These are phyloP conservation scores for Pseudodiploospora longispora DNA, from an alignment of 2,329 filamentous ascomycete species.

Conservation along the genomic window DNA sequence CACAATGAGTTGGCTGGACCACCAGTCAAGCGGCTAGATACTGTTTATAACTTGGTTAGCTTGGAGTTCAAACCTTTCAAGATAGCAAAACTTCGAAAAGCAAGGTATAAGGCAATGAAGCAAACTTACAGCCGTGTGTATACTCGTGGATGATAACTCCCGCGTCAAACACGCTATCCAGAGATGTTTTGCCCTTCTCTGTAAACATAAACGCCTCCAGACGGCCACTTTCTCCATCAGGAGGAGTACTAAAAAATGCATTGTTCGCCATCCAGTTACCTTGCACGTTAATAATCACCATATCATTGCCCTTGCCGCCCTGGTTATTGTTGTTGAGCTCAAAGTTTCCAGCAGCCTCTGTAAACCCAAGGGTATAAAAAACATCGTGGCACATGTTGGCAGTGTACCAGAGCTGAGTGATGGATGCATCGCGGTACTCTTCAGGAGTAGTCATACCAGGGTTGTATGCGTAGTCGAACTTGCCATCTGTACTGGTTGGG, in stretches of 20 bases:
- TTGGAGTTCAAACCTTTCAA: background rate
- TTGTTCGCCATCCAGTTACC: conserved; percentile 18
- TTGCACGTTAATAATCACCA: conserved; percentile 42
- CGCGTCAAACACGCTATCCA: conserved; percentile 43
- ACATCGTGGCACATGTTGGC: conserved; percentile 47
- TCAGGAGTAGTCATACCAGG: conserved; percentile 21
- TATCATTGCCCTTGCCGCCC: conserved; percentile 39
- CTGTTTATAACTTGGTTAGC: conserved; percentile 1
- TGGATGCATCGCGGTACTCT: conserved; percentile 39
- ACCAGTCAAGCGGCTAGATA: conserved; percentile 44
- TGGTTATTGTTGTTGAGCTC: conserved; percentile 41
- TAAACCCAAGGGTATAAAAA: conserved; percentile 45
- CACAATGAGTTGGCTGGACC: conserved; percentile 40
- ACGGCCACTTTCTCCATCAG: conserved; percentile 35
- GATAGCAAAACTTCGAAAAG: no score
- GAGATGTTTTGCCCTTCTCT: conserved; percentile 16
- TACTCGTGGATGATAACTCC: conserved; percentile 48
- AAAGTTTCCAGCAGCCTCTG: conserved; percentile 46
- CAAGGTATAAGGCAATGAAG: no score
- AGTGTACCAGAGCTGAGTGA: conserved; percentile 49
- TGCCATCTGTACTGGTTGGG: conserved; percentile 27
- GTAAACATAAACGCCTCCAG: conserved; percentile 40
- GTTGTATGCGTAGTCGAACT: conserved; percentile 34
- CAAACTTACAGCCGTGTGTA: background rate
- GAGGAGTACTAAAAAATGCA: conserved; percentile 38